Base-by-base conservation (phyloP, 257 asterid genomes). In the Gynochthodes officinalis region DNA sequence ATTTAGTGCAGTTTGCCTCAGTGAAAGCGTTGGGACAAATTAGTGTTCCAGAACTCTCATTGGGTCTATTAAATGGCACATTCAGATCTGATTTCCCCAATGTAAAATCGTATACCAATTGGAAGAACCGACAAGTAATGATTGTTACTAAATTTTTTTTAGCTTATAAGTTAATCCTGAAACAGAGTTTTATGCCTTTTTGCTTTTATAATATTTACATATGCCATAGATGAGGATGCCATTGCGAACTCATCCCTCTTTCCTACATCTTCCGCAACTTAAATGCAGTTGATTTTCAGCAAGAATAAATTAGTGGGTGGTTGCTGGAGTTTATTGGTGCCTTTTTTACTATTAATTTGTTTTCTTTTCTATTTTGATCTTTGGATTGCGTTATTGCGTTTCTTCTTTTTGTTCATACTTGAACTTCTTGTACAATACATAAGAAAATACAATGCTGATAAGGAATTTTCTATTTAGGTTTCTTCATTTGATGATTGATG, bases 111-210 rank as follows among this genome's bases (percentile, higher is more conserved):
- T 91, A 89, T 83, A 82, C 78, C 73, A 84, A 91, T 57, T 94
- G 99, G 99, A 87, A 85, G 84, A 82, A 70, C 77, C 86, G 99
- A 90, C 97, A 89, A 66, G 99, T 94, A 91, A 78, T 71, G 39
- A 53, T 37, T 54, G 48, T 62, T 77, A 23, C 49, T 72, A 42
- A 30, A 48, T 35, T 69, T 71, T n/a, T 69, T 23, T 69, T 16
- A 50, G 14, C 16, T 32, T 58, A 28, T 72, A 44, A 39, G 58
- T 64, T 8, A 75, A 61, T 77, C 39, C 69, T 70, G 57, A 57
- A 48, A 55, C 35, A n/a, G 54, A 58, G 52, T 32, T n/a, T 30
- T 71, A 16, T 57, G 58, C 32, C n/a, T 69, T 30, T 50, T 15
- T 8, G 11, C 19, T 35, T 33, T 11, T 2, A 10, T 32, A 15